These are phyloP conservation scores for Aspergillus thermomutatus DNA, from an alignment of 2,329 filamentous ascomycete species.

Conservation along the genomic window DNA sequence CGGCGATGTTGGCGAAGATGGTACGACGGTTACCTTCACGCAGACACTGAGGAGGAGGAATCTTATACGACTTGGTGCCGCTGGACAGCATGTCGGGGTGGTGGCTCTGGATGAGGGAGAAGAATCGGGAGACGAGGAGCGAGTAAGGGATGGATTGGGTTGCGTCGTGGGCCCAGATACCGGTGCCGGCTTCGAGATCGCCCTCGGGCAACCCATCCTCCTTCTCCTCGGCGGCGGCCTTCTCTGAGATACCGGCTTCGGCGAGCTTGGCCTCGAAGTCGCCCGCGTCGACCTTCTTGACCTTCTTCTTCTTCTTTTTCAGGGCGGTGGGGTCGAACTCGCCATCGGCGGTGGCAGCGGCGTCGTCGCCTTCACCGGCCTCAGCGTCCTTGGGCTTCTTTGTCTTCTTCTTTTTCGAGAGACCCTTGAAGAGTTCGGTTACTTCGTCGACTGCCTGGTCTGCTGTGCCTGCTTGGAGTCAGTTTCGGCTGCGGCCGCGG, in stretches of 20 bases:
- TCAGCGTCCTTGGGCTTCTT: conserved; percentile 57
- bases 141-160: conserved; percentile 77
- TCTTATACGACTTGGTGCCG: conserved; percentile 96
- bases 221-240: conserved; percentile 56
- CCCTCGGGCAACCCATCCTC: conserved; percentile 60
- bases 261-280: conserved; percentile 68
- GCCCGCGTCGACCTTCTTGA: conserved; percentile 55
- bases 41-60: conserved; percentile 95
- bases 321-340: conserved; percentile 66
- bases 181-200: conserved; percentile 82
- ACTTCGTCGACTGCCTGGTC: conserved; percentile 63
- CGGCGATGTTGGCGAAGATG: conserved; percentile 97
- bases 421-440: conserved; percentile 63
- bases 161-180: conserved; percentile 83
- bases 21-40: conserved; percentile 99
- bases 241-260: conserved; percentile 57
- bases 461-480: conserved; percentile 24
- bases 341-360: conserved; percentile 49
- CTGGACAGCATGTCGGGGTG: conserved; percentile 92
- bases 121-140: conserved; percentile 86
- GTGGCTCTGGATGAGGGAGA: conserved; percentile 88
- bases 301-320: conserved; percentile 78
- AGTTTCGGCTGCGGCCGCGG: background rate
- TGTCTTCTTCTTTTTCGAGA: conserved; percentile 72
- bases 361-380: conserved; percentile 47